Percentiles rank a stretch among this genome's conserved stretches.
These are phyloP conservation scores for Fusarium sp. DNA, from an alignment of 2,329 filamentous ascomycete species.

Conservation along the genomic window DNA sequence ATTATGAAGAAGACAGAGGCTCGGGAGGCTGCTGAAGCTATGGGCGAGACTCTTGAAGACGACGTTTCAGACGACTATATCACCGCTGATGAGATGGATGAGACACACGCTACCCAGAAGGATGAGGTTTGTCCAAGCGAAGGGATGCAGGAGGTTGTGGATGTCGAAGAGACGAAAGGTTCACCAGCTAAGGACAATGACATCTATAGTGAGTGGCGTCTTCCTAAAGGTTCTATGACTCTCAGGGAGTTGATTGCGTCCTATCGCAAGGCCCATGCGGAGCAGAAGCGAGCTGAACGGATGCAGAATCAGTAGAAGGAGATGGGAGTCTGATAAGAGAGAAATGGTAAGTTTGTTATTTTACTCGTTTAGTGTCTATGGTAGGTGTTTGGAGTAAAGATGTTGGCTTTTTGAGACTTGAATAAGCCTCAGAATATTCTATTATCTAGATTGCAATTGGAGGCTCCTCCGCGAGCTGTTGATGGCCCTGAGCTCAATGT, in stretches of 20 bases:
- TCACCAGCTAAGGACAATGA: background rate
- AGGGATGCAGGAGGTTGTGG: background rate
- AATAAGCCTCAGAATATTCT: fast-evolving
- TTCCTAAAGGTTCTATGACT: background rate
- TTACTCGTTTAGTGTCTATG: no score
- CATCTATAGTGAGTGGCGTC: background rate
- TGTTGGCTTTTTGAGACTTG: fast-evolving
- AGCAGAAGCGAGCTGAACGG: background rate
- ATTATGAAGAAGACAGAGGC: background rate
- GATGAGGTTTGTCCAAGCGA: fast-evolving
- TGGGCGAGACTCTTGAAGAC: background rate
- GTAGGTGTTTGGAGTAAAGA: fast-evolving
- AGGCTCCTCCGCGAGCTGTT: fast-evolving
- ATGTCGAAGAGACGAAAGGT: background rate
- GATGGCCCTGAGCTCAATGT: fast-evolving
- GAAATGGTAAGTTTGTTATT: fast-evolving
- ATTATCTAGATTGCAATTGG: background rate
- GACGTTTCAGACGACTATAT: no score
- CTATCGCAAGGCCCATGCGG: background rate
- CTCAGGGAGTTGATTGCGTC: background rate
- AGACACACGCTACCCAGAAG: background rate
- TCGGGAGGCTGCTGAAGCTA: background rate
- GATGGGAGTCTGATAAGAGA: fast-evolving
- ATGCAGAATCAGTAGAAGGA: background rate
- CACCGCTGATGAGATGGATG: background rate